These are phyloP conservation scores for Mediolabrus comicus DNA, from an alignment of 108 stramenopile genomes.

Conservation along the genomic window DNA sequence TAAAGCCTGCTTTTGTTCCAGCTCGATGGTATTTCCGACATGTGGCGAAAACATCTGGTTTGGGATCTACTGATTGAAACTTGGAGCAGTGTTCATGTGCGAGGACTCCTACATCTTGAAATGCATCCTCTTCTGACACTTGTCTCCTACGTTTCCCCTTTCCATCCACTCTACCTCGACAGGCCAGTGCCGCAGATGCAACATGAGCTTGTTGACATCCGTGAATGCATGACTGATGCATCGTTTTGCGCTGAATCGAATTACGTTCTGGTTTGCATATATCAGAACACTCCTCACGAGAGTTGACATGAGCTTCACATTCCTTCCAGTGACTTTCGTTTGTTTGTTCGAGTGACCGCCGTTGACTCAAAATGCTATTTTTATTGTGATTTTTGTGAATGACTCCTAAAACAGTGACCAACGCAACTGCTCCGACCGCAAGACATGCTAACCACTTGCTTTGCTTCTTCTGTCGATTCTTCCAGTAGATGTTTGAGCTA, in stretches of 20 bases:
- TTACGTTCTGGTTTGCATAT: conserved; percentile 42
- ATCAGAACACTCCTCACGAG: conserved; percentile 29
- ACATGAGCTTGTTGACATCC: conserved; percentile 42
- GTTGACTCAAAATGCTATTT: not conserved
- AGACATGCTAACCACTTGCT: conserved; percentile 1
- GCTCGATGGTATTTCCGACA: conserved; percentile 45
- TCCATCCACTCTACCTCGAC: conserved; percentile 13
- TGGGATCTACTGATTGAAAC: conserved; percentile 36
- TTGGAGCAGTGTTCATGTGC: conserved; percentile 36
- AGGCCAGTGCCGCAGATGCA: conserved; percentile 33
- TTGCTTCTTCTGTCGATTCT: conserved; percentile 33
- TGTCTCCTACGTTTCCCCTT: not conserved
- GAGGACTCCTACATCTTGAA: conserved; percentile 35
- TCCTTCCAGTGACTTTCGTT: conserved; percentile 27
- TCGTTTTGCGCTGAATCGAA: conserved; percentile 45
- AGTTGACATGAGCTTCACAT: conserved; percentile 38
- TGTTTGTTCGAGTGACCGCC: conserved; percentile 16
- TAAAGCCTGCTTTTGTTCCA: conserved; percentile 34
- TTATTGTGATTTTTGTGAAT: conserved; percentile 1
- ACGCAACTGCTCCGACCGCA: not conserved
- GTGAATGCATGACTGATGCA: conserved; percentile 41
- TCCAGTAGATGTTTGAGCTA: conserved; percentile 31
- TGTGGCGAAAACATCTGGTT: conserved; percentile 39
- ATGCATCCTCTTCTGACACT: conserved; percentile 25
- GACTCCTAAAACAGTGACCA: conserved; percentile 5